A percentile compares a stretch with the other conserved stretches of the same genome.
These are phyloP conservation scores for Exophiala viscosa DNA, from an alignment of 2,329 filamentous ascomycete genomes.

Conservation along the genomic window DNA sequence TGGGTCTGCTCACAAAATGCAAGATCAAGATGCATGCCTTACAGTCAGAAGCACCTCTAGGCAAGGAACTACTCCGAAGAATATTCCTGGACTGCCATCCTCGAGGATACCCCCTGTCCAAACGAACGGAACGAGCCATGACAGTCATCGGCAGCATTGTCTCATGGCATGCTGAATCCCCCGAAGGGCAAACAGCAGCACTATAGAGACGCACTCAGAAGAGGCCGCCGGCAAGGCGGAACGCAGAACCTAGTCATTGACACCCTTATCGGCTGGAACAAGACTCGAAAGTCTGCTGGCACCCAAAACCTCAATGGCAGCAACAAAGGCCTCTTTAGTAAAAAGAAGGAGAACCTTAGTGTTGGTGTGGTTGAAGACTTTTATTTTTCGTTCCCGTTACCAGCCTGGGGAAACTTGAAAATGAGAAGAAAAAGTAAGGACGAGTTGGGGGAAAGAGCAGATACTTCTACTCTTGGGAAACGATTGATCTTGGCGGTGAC, in stretches of 20 bases:
- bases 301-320: background rate
- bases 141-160: conserved; percentile 4
- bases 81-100: conserved; percentile 14
- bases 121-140: background rate
- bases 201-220: conserved; percentile 4
- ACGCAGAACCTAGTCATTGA: conserved; percentile 4
- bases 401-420: conserved; percentile 2
- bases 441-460: background rate
- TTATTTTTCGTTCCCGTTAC: conserved; percentile 1
- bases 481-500: background rate
- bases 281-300: conserved; percentile 6
- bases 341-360: background rate
- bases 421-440: background rate
- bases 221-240: conserved; percentile 1
- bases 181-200: conserved; percentile 3
- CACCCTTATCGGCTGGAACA: conserved; percentile 4
- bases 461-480: background rate
- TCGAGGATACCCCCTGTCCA: conserved; percentile 1
- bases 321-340: background rate
- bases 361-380: background rate
- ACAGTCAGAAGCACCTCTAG: conserved; percentile 11
- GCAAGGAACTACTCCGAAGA: conserved; percentile 9
- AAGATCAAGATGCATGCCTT: conserved; percentile 3
- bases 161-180: conserved; percentile 6
- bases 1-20: conserved; percentile 2